These are phyloP conservation scores for Akanthomyces lecanii DNA, from an alignment of 2,329 filamentous ascomycete species.

Conservation along the genomic window DNA sequence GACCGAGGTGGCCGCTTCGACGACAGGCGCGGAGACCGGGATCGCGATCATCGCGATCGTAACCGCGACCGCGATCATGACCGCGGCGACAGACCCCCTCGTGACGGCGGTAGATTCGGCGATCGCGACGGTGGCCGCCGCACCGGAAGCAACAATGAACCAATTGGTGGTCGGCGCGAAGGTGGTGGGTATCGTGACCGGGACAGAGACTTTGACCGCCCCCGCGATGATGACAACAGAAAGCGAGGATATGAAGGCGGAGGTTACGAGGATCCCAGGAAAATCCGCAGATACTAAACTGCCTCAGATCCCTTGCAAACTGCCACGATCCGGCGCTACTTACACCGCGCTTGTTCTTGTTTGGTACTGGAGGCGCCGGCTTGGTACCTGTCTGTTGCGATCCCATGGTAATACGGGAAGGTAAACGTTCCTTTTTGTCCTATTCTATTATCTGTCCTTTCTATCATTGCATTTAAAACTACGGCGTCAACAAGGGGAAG, in stretches of 20 bases:
- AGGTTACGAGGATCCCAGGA: constrained; percentile 72
- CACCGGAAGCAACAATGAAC: constrained; percentile 79
- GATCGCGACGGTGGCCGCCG: constrained; percentile 40
- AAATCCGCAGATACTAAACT: constrained; percentile 59
- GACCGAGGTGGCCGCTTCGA: constrained; percentile 39
- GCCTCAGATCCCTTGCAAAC: not conserved
- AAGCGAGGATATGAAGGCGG: constrained; percentile 74
- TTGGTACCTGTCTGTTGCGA: not conserved
- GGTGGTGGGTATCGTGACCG: constrained; percentile 49
- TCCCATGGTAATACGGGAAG: constrained; percentile 4
- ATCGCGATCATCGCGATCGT: constrained; percentile 37
- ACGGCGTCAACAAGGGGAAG: constrained; percentile 8
- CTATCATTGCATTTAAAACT: constrained; percentile 9
- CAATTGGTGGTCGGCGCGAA: constrained; percentile 67
- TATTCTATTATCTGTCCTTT: not conserved
- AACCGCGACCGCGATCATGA: constrained; percentile 19
- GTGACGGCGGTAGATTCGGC: constrained; percentile 43
- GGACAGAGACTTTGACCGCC: constrained; percentile 50
- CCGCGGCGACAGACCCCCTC: constrained; percentile 28
- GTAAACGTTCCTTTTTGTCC: constrained; percentile 10
- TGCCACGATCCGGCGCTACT: not conserved
- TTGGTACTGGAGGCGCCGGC: not conserved
- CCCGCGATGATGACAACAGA: constrained; percentile 54
- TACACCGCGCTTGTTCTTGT: not conserved
- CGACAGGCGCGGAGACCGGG: constrained; percentile 43